These are phyloP conservation scores for Candida succiphila DNA, from an alignment of 805 yeast species.

Conservation along the genomic window DNA sequence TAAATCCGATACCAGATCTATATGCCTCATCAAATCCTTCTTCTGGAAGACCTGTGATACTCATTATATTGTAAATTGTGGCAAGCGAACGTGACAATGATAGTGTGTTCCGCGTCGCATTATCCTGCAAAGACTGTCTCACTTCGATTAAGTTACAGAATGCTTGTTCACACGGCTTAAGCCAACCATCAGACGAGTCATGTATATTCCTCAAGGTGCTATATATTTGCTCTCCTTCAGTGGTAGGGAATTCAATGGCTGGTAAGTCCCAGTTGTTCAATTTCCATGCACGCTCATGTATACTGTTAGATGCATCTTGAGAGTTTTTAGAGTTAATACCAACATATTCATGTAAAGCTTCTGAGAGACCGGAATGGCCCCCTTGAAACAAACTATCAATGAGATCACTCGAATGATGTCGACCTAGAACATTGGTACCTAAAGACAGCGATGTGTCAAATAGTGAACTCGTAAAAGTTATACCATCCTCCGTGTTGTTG, in stretches of 20 bases:
- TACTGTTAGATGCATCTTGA: conserved; percentile 8
- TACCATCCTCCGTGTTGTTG: conserved; percentile 25
- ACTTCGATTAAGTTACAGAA: too few relatives aligned
- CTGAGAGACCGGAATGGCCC: conserved; percentile 53
- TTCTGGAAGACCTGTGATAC: too few relatives aligned
- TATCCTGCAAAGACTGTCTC: too few relatives aligned
- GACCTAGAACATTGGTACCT: background rate
- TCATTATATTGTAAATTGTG: too few relatives aligned
- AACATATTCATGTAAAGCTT: conserved; percentile 18
- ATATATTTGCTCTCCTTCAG: conserved; percentile 41
- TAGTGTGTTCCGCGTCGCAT: too few relatives aligned
- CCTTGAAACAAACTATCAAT: conserved; percentile 30
- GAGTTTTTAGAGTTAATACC: too few relatives aligned
- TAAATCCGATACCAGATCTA: too few relatives aligned
- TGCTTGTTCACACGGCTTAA: too few relatives aligned
- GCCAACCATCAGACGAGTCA: too few relatives aligned
- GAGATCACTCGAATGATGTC: too few relatives aligned
- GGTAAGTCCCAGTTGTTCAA: conserved; percentile 73
- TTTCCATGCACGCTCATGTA: conserved; percentile 67
- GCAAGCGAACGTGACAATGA: too few relatives aligned
- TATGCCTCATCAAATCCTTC: too few relatives aligned
- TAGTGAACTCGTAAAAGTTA: conserved; percentile 47
- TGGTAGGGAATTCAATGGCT: conserved; percentile 21
- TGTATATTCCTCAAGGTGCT: conserved; percentile 35
- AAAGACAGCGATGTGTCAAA: conserved; percentile 33